Base-by-base conservation (phyloP, 257 asterid genomes). In the Capsicum pubescens region DNA sequence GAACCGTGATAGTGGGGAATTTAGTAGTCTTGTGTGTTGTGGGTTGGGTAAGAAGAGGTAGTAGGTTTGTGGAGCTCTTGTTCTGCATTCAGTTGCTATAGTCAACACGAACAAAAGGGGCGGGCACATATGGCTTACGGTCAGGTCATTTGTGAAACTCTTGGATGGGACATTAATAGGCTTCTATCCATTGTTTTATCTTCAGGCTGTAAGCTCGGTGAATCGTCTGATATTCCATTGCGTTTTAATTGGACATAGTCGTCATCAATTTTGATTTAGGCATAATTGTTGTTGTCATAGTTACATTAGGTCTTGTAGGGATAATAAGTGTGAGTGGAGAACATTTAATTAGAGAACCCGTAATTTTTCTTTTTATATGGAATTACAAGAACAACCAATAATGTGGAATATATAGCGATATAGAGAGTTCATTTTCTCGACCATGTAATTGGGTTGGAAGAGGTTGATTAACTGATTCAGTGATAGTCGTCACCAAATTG, bases 101-200 rank as follows among this genome's bases (percentile, higher is more conserved):
- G 56, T 44, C 80, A 66, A 67, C 64, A 66, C 67, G 14, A 26
- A 50, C 64, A 26, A 36, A 59, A 81, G 42, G 64, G 42, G 64
- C 14, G 3, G 52, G 2, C 78, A 60, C 61, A 46, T 63, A 32
- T 13, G 6, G 78, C 52, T 57, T 81, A 48, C 11, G 78, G 61
- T 15, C 64, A 61, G 42, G 42, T 68, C 59, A 46, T 81, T 63
- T 63, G 16, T 81, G 26, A 63, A 67, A 42, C 63, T 82, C 84
- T 82, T 46, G 79, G 39, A 82, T 64, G 79, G 64, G 83, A 58
- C 83, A 57, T 36, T 58, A 79, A 64, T 82, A 35, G 66, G 42
- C 79, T 82, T 32, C 84, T 57, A 4, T 52, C 56, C 77, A 82
- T 70, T 52, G 63, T 54, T 35, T 70, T 52, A 11, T 52, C 80